Percentiles rank a stretch among this genome's conserved stretches.
Evolutionary conservation across 495 filamentous ascomycete genomes (phyloP).

Genomic region (Antarctomyces pellizariae): DNA sequence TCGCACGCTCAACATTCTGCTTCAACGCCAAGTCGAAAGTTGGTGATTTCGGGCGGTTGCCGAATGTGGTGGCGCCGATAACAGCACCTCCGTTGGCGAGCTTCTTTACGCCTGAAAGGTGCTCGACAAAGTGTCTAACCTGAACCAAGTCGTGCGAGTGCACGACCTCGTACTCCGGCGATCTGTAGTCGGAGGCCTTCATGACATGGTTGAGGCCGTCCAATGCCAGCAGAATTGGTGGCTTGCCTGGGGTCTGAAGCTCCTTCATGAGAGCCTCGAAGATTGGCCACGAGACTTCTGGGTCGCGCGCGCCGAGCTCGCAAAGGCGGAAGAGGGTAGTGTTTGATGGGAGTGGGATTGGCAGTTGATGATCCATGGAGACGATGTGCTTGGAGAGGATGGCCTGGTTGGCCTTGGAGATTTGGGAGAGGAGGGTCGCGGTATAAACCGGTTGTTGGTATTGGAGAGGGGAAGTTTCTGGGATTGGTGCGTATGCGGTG

Average conservation of each 20-base stretch:
- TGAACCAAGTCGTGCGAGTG: slow-evolving; percentile 73
- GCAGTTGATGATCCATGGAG: slow-evolving; percentile 33
- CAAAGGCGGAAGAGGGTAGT: slow-evolving; percentile 43
- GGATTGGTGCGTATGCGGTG: slow-evolving; percentile 56
- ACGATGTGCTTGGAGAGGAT: slow-evolving; percentile 35
- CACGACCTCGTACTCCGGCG: slow-evolving; percentile 39
- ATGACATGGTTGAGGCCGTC: slow-evolving; percentile 68
- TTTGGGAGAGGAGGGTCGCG: slow-evolving; percentile 43
- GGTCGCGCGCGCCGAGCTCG: slow-evolving; percentile 45
- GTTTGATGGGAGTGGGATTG: slow-evolving; percentile 29
- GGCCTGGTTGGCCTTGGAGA: slow-evolving; percentile 44
- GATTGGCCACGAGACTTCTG: slow-evolving; percentile 52
- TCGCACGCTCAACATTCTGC: slow-evolving; percentile 13
- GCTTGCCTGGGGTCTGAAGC: slow-evolving; percentile 41
- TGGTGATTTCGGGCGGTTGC: slow-evolving; percentile 35
- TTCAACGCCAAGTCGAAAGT: slow-evolving; percentile 41
- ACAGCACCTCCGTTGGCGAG: slow-evolving; percentile 63
- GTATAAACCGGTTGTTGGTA: slow-evolving; percentile 63
- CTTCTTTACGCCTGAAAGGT: slow-evolving; percentile 30
- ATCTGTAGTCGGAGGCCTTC: slow-evolving; percentile 46
- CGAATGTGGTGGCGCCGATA: slow-evolving; percentile 43
- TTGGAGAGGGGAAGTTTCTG: slow-evolving; percentile 23
- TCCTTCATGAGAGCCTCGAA: slow-evolving; percentile 69
- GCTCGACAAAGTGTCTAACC: slow-evolving; percentile 47
- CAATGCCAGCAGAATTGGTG: slow-evolving; percentile 54